phyloP scores from a whole-genome alignment of 1,139 yeast genomes.

The Arxiozyma bovina region DNA sequence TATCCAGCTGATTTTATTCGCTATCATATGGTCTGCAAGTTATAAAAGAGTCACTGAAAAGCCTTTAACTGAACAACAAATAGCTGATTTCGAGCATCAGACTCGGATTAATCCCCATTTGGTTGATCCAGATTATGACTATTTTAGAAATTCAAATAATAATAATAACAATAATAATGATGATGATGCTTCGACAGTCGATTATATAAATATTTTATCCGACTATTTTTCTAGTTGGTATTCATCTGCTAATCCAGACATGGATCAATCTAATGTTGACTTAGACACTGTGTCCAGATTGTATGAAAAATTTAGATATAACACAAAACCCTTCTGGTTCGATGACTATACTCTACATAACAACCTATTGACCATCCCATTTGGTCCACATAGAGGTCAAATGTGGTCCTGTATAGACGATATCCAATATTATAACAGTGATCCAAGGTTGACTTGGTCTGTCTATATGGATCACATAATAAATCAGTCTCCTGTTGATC shows the following conservation, averaged over 20 bases:
- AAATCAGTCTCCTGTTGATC: background rate
- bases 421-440: slow-evolving; percentile 18
- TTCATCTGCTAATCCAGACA: background rate
- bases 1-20: slow-evolving; percentile 2
- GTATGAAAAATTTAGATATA: slow-evolving; percentile 16
- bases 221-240: slow-evolving; percentile 1
- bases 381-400: slow-evolving; percentile 14
- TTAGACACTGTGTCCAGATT: slow-evolving; percentile 4
- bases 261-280: background rate
- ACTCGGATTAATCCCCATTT: slow-evolving; percentile 1
- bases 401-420: slow-evolving; percentile 12
- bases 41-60: background rate
- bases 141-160: slow-evolving; percentile 1
- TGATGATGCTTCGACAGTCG: too few relatives aligned
- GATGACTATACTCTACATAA: slow-evolving; percentile 16
- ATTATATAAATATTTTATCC: background rate
- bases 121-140: slow-evolving; percentile 4
- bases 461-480: slow-evolving; percentile 13
- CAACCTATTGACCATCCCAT: slow-evolving; percentile 13
- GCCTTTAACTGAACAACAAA: background rate
- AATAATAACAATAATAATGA: background rate
- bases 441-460: slow-evolving; percentile 22
- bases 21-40: background rate
- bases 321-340: slow-evolving; percentile 15
- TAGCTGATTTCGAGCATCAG: background rate